Percentiles rank a stretch among this genome's conserved stretches.
Evolutionary conservation across 2,329 filamentous ascomycete species (phyloP).

Genomic region (Aureobasidium sp.): DNA sequence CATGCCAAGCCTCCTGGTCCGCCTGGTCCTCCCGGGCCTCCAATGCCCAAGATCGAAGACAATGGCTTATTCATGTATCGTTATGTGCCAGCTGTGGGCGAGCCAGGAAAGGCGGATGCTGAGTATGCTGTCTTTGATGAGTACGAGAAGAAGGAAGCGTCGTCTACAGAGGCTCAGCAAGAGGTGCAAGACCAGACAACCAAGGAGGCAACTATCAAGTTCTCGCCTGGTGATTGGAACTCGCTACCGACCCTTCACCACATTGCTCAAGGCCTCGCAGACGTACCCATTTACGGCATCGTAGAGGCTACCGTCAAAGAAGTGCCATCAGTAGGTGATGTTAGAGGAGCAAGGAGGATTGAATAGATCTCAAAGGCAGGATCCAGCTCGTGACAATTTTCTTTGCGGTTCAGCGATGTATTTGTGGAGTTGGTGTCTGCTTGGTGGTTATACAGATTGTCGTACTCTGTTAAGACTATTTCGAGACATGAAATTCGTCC

Average conservation of each 20-base stretch:
- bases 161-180: conserved; percentile 24
- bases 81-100: conserved; percentile 51
- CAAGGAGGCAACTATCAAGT: conserved; percentile 39
- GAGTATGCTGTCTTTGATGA: conserved; percentile 46
- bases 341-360: conserved; percentile 32
- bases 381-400: neutral
- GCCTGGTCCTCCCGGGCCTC: neutral
- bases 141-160: conserved; percentile 28
- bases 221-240: conserved; percentile 47
- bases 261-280: conserved; percentile 44
- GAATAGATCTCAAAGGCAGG: neutral
- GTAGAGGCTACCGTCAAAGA: conserved; percentile 50
- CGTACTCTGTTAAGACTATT: neutral
- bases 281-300: conserved; percentile 52
- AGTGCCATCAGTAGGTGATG: conserved; percentile 47
- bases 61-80: conserved; percentile 49
- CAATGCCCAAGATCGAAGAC: conserved; percentile 27
- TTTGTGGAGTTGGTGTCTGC: neutral
- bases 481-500: too few relatives aligned
- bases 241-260: conserved; percentile 55
- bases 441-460: neutral
- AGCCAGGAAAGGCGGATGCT: conserved; percentile 45
- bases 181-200: conserved; percentile 22
- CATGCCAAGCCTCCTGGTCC: neutral
- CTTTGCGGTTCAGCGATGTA: neutral